phyloP scores from a whole-genome alignment of 208 protist genomes.

The Leishmania turanica region DNA sequence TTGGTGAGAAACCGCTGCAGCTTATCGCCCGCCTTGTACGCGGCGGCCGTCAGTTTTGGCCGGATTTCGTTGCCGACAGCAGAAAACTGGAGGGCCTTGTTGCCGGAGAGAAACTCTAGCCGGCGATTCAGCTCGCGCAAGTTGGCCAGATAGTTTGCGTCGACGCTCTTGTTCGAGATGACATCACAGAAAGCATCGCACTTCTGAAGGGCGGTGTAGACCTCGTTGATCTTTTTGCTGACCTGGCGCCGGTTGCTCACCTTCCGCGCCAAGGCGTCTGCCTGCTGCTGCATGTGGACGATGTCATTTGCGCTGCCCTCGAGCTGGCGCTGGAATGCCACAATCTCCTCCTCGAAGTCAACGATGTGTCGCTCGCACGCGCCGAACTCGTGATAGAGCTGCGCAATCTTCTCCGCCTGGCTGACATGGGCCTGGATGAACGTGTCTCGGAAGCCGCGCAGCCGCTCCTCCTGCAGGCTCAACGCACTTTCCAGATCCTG shows the following conservation, averaged over 20 bases:
- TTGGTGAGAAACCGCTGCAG: slow-evolving; percentile 70
- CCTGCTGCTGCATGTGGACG: slow-evolving; percentile 84
- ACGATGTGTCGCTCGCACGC: slow-evolving; percentile 79
- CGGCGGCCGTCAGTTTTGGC: slow-evolving; percentile 69
- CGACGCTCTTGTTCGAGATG: slow-evolving; percentile 75
- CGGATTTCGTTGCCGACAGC: slow-evolving; percentile 83
- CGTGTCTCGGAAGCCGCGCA: slow-evolving; percentile 52
- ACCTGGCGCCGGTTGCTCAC: slow-evolving; percentile 77
- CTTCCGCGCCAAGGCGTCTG: slow-evolving; percentile 61
- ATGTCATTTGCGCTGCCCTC: slow-evolving; percentile 81
- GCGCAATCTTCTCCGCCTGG: slow-evolving; percentile 60
- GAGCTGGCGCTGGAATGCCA: slow-evolving; percentile 77
- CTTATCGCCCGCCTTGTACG: slow-evolving; percentile 79
- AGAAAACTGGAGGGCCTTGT: slow-evolving; percentile 73
- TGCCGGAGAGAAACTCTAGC: slow-evolving; percentile 71
- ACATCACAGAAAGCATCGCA: slow-evolving; percentile 84
- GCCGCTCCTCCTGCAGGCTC: slow-evolving; percentile 60
- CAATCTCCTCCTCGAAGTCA: slow-evolving; percentile 83
- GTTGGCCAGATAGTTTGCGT: slow-evolving; percentile 63
- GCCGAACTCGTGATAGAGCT: slow-evolving; percentile 70
- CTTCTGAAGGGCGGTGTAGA: slow-evolving; percentile 81
- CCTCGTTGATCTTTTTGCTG: slow-evolving; percentile 77
- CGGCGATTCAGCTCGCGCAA: slow-evolving; percentile 73
- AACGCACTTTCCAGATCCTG: slow-evolving; percentile 51
- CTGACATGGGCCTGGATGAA: slow-evolving; percentile 70